Base-by-base conservation (phyloP, 2,329 filamentous ascomycete species). In the Nemania diffusa region DNA sequence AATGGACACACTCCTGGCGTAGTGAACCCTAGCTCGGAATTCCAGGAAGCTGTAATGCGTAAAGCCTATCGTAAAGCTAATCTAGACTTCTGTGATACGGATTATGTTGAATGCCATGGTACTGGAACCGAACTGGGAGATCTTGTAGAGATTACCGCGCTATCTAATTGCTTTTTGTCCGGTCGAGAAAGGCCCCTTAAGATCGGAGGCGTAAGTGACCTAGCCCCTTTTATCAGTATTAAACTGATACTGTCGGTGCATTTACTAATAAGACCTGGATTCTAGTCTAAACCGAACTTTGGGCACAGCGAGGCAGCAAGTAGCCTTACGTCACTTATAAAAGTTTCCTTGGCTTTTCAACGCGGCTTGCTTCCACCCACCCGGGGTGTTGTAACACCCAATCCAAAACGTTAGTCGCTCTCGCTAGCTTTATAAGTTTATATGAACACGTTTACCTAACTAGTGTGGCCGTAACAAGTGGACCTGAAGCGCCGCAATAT, bases 31-130 rank as follows among this genome's bases (percentile, higher is more conserved):
- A 73, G 51, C 13, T 34, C 51, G 3, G 51, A 34, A 15, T 55
- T 55, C 11, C 83, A 85, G 64, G 74, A 73, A 15, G 69, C 57
- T 0, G 68, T 81, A 0, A 82, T 82, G 20, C 62, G 74, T 37
- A 71, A 72, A 11, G 77, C 78, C 0, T 83, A 83, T 64, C 27
- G 29, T 0, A 62, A 66, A 6, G 78, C 79, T 0, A 80, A 74
- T 5, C 73, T 78, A 0, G 66, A 46, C 17, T 70, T 58, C 32
- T 15, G 5, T 52, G 75, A 67, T 55, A 75, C 72, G 53, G 71
- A 71, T 26, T 74, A 74, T 17, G 26, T 79, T 6, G 76, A 78
- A 44, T 74, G 73, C 13, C 77, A 79, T 55, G 77, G 77, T 1
- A 79, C 77, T 0, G 72, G 74, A 46, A 57, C 55, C 13, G 40